phyloP scores from a whole-genome alignment of 2,329 filamentous ascomycete genomes.

The Annulohypoxylon truncatum region DNA sequence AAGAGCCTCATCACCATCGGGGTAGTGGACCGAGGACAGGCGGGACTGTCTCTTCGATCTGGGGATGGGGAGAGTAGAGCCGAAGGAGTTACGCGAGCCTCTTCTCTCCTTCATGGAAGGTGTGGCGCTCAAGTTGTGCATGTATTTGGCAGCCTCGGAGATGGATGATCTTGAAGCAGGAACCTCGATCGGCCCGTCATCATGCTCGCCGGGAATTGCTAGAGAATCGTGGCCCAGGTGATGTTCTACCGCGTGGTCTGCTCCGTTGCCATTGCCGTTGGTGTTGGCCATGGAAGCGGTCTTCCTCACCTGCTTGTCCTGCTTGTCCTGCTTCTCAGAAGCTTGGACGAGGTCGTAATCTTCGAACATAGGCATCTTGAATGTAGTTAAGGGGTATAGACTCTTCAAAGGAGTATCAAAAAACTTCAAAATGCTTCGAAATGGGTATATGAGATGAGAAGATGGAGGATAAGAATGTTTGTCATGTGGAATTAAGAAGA shows the following conservation, averaged over 20 bases:
- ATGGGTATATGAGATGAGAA: slow-evolving; percentile 5
- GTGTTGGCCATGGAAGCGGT: slow-evolving; percentile 44
- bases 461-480: neutral
- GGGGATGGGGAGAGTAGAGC: slow-evolving; percentile 77
- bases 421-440: neutral
- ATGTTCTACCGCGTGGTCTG: slow-evolving; percentile 26
- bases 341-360: slow-evolving; percentile 65
- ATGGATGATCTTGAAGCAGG: slow-evolving; percentile 75
- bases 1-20: slow-evolving; percentile 58
- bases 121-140: slow-evolving; percentile 77
- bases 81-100: slow-evolving; percentile 80
- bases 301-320: slow-evolving; percentile 41
- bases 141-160: slow-evolving; percentile 74
- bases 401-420: slow-evolving; percentile 12
- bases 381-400: slow-evolving; percentile 26
- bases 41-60: slow-evolving; percentile 75
- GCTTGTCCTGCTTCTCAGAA: slow-evolving; percentile 44
- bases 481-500: slow-evolving; percentile 16
- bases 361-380: slow-evolving; percentile 70
- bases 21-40: slow-evolving; percentile 68
- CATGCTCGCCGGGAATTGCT: slow-evolving; percentile 58
- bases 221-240: slow-evolving; percentile 44
- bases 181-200: slow-evolving; percentile 71
- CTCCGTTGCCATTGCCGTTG: slow-evolving; percentile 20
- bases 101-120: slow-evolving; percentile 76